Evolutionary conservation across 768 basidiomycete species (phyloP).

Genomic region (Amanita subjunquillea): DNA sequence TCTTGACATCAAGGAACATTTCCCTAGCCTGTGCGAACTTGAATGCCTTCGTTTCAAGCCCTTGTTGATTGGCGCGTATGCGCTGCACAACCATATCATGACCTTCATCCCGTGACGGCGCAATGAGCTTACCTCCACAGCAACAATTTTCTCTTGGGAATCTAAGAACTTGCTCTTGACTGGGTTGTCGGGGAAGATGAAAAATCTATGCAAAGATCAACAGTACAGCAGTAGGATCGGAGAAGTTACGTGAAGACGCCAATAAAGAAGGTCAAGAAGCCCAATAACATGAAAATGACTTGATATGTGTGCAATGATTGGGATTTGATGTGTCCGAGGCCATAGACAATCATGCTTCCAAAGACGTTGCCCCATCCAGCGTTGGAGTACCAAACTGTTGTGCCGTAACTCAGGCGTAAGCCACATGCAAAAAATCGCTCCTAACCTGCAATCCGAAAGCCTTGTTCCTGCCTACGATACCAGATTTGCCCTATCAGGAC

Average conservation of each 20-base stretch:
- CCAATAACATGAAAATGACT: slow-evolving; percentile 20
- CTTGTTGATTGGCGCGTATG: slow-evolving; percentile 25
- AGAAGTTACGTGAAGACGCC: slow-evolving; percentile 16
- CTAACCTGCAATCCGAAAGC: slow-evolving; percentile 20
- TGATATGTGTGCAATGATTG: slow-evolving; percentile 17
- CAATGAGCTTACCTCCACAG: slow-evolving; percentile 15
- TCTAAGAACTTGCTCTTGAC: slow-evolving; percentile 20
- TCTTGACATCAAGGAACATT: slow-evolving; percentile 22
- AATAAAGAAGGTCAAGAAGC: slow-evolving; percentile 15
- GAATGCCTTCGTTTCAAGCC: slow-evolving; percentile 21
- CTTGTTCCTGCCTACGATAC: slow-evolving; percentile 26
- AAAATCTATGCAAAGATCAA: slow-evolving; percentile 14
- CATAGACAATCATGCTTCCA: slow-evolving; percentile 25
- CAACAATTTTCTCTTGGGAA: slow-evolving; percentile 19
- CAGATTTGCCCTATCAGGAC: slow-evolving; percentile 23
- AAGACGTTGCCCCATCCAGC: slow-evolving; percentile 23
- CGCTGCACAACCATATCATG: slow-evolving; percentile 10
- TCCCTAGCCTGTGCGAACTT: slow-evolving; percentile 20
- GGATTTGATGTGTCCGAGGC: slow-evolving; percentile 21
- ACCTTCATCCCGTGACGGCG: not conserved
- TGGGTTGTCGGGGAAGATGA: slow-evolving; percentile 23
- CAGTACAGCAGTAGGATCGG: not conserved
- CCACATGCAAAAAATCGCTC: not conserved
- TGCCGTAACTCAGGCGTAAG: not conserved
- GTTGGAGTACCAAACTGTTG: slow-evolving; percentile 22